Conservation (phyloP, 2,329 filamentous ascomycete genomes). For the Fusarium mexicanum region DNA sequence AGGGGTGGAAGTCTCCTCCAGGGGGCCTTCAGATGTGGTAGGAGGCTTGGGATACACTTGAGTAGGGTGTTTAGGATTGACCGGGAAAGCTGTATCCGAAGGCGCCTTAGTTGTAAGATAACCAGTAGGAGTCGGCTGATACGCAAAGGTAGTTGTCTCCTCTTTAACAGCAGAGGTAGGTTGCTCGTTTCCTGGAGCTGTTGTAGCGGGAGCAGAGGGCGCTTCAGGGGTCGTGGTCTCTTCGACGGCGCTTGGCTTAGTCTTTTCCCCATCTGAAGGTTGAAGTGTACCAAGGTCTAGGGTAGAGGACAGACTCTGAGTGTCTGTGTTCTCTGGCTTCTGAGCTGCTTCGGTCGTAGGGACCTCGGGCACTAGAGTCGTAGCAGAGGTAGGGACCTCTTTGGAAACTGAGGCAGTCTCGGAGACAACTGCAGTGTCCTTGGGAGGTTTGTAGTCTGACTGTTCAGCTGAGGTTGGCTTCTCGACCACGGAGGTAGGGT, state of each 20-base stretch:
- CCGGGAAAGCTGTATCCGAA: conserved; percentile 4
- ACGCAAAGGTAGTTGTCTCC: conserved; percentile 5
- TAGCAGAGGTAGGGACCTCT: conserved; percentile 6
- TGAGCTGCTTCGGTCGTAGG: conserved; percentile 12
- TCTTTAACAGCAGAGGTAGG: background rate
- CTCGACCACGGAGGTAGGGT: conserved; percentile 14
- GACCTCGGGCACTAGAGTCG: background rate
- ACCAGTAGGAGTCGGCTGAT: conserved; percentile 14
- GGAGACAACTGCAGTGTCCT: background rate
- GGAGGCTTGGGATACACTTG: conserved; percentile 2
- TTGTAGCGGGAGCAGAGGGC: conserved; percentile 9
- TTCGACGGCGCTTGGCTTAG: conserved; percentile 9
- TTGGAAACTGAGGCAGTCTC: conserved; percentile 2
- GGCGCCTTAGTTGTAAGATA: conserved; percentile 12
- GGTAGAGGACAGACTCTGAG: conserved; percentile 24
- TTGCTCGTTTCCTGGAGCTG: background rate
- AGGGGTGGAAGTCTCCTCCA: background rate
- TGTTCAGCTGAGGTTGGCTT: background rate
- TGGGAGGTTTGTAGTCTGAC: background rate
- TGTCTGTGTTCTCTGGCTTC: conserved; percentile 16
- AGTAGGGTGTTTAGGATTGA: conserved; percentile 14
- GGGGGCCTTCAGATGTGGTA: background rate
- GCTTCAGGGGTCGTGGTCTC: conserved; percentile 18
- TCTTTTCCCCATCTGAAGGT: conserved; percentile 17
- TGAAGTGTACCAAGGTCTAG: conserved; percentile 38